Base-by-base conservation (phyloP, 192 early-diverging fungal genomes). In the Coemansia aciculifera region DNA sequence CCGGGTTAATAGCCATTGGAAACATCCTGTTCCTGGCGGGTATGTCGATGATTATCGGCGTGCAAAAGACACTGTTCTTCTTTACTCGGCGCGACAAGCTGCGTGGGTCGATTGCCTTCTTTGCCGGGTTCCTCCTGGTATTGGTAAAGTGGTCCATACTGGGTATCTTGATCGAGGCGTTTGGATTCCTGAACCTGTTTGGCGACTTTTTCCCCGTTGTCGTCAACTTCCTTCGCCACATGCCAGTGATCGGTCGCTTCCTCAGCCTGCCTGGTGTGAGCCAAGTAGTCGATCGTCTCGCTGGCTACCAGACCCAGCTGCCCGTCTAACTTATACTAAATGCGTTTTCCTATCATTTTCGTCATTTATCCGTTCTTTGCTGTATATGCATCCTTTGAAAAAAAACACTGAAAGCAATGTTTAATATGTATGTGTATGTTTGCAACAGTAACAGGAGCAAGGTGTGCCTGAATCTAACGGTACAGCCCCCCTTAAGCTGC, bases 161-260 rank as follows among this genome's bases (percentile, higher is more conserved):
- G 66, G 97, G 97, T 29, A 92, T 99, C 48, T 31, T 89, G 29
- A 85, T 98, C 48, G 97, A 99, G 72, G 73, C 88, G 17, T 93
- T 98, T 87, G 97, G 97, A 8, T 98, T 99, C 74, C 86, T 99
- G 62, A 99, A 99, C 74, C 78, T 99, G 51, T 99, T 99, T 89
- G 97, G 97, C 51, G 97, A 99, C 85, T 99, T 99, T 73, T 97
- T 99, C 85, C 95, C 95, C 1, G 93, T 95, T 39, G 89, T 93
- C 23, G 75, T 99, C 59, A 85, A 89, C 37, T 97, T 98, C 66
- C 84, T 98, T 69, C 87, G 95, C 73, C 86, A 88, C 67, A 63
- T 99, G 59, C 97, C 97, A 3, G 54, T 98, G 31, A 94, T 99
- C 72, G 97, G 97, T 31, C 89, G 87, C 10, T 66, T 98, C 23